Percentiles rank a stretch among this genome's conserved stretches.
Conservation (phyloP, 1,139 yeast genomes). For the Kurtzmaniella natalensis region DNA sequence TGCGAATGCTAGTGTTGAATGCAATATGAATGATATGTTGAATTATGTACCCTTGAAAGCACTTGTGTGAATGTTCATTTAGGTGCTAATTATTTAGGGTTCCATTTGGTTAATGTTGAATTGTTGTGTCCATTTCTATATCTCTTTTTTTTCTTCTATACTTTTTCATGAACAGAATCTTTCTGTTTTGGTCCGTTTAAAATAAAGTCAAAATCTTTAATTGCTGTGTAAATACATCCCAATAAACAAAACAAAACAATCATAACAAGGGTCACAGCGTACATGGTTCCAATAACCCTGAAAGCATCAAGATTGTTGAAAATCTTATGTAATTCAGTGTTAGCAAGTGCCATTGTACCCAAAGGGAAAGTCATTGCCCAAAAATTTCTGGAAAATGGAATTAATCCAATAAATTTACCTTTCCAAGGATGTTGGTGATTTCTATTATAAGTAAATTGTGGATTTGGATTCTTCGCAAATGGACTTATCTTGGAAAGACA, state of each 20-base stretch:
- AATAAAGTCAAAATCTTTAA: slow-evolving; percentile 1
- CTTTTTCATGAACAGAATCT: not conserved
- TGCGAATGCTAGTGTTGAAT: no score
- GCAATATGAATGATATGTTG: no score
- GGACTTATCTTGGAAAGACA: slow-evolving; percentile 34
- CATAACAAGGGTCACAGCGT: slow-evolving; percentile 34
- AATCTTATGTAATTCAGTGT: slow-evolving; percentile 43
- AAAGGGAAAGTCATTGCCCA: slow-evolving; percentile 92
- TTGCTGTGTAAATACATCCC: slow-evolving; percentile 20
- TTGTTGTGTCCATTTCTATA: no score
- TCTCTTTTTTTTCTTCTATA: not conserved
- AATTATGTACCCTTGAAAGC: no score
- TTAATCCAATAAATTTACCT: slow-evolving; percentile 20
- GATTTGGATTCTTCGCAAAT: slow-evolving; percentile 26
- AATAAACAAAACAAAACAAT: slow-evolving; percentile 27
- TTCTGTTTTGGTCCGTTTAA: slow-evolving; percentile 1
- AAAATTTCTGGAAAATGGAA: slow-evolving; percentile 56
- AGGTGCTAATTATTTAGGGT: no score
- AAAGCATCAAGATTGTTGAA: slow-evolving; percentile 48
- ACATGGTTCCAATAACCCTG: slow-evolving; percentile 57
- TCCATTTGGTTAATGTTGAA: no score
- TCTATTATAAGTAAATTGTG: slow-evolving; percentile 13
- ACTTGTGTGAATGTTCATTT: no score
- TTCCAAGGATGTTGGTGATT: slow-evolving; percentile 13
- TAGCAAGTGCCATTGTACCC: slow-evolving; percentile 74